Evolutionary conservation across 257 asterid species (phyloP).

Genomic region (Solanum pinnatisectum): DNA sequence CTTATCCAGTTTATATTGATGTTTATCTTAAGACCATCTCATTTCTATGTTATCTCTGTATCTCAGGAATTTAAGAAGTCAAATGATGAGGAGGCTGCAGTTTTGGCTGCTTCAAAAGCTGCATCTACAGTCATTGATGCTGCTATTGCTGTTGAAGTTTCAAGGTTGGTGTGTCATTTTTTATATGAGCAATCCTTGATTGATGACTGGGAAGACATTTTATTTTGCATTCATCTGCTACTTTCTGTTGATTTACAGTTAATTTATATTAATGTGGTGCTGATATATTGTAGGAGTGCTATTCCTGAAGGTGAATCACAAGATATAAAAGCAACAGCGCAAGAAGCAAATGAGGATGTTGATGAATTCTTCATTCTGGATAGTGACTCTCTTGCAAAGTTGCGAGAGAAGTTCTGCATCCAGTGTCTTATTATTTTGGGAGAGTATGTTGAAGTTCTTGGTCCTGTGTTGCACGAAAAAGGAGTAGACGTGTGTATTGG

Average conservation of each 20-base stretch:
- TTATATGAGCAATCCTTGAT: conserved; percentile 1
- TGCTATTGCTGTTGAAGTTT: conserved; percentile 56
- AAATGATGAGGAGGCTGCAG: conserved; percentile 81
- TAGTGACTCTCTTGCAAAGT: conserved; percentile 62
- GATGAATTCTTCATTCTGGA: conserved; percentile 52
- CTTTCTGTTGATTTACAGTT: background rate
- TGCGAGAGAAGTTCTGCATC: conserved; percentile 84
- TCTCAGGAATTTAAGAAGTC: conserved; percentile 63
- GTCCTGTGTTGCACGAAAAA: conserved; percentile 93
- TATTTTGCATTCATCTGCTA: background rate
- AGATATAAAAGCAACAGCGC: conserved; percentile 37
- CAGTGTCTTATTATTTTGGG: conserved; percentile 89
- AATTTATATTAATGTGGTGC: conserved; percentile 1
- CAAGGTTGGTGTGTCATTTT: conserved; percentile 43
- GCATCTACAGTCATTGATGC: conserved; percentile 92
- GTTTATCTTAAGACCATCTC: background rate
- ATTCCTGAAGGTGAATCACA: conserved; percentile 38
- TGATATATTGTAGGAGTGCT: conserved; percentile 34
- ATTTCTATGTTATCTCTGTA: background rate
- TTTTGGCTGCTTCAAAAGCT: conserved; percentile 82
- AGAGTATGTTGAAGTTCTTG: conserved; percentile 98
- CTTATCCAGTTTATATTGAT: conserved; percentile 3
- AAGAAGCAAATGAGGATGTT: conserved; percentile 49
- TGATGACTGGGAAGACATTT: background rate
- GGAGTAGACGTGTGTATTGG: conserved; percentile 97